A percentile compares a stretch with the other conserved stretches of the same genome.
Conservation (phyloP, 2,329 filamentous ascomycete genomes). For the Teratosphaeria viscida region DNA sequence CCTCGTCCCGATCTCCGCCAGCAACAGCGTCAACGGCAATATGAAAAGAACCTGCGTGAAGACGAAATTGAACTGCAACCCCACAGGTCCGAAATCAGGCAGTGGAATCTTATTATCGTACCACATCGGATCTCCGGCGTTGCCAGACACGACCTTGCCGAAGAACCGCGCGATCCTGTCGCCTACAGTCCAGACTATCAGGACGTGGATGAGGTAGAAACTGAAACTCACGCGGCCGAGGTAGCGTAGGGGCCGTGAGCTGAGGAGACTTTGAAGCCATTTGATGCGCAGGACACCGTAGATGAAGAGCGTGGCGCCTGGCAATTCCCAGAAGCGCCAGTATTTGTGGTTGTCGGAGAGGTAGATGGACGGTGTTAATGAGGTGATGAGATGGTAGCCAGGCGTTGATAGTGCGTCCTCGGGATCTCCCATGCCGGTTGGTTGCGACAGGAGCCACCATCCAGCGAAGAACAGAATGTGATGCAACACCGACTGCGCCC, state of each 20-base stretch:
- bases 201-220: conserved; percentile 52
- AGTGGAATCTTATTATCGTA: conserved; percentile 45
- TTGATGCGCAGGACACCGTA: conserved; percentile 39
- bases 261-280: conserved; percentile 41
- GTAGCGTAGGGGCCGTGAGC: conserved; percentile 43
- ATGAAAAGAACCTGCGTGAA: conserved; percentile 44
- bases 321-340: conserved; percentile 47
- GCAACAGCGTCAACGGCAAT: conserved; percentile 43
- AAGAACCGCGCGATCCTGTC: conserved; percentile 44
- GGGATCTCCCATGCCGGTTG: conserved; percentile 43
- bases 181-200: conserved; percentile 41
- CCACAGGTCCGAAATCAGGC: conserved; percentile 43
- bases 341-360: conserved; percentile 8
- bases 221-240: conserved; percentile 52
- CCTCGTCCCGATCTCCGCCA: conserved; percentile 47
- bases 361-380: conserved; percentile 29
- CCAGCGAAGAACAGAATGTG: conserved; percentile 44
- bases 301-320: conserved; percentile 45
- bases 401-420: conserved; percentile 41
- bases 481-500: neutral
- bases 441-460: conserved; percentile 7
- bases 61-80: conserved; percentile 43
- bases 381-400: conserved; percentile 47
- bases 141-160: conserved; percentile 31
- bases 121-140: conserved; percentile 33